Conservation (phyloP, 2,329 filamentous ascomycete species). For the Beauveria australis region DNA sequence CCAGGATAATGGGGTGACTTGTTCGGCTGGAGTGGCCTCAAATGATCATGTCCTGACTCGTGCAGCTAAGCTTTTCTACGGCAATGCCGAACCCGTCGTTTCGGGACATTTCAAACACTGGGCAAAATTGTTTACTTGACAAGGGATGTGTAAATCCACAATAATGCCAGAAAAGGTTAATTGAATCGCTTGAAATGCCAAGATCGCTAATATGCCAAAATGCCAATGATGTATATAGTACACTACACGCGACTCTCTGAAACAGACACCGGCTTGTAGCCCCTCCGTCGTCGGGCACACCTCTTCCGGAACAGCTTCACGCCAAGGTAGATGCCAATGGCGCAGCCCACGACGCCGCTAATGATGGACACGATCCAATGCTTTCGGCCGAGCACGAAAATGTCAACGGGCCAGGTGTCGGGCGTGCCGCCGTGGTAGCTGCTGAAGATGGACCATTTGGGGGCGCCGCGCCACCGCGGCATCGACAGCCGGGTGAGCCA, state of each 20-base stretch:
- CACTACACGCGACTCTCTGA: background rate
- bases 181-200: background rate
- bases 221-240: background rate
- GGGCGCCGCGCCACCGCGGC: constrained; percentile 9
- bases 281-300: background rate
- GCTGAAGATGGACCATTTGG: constrained; percentile 6
- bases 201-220: constrained; percentile 8
- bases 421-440: constrained; percentile 1
- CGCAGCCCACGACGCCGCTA: background rate
- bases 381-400: background rate
- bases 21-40: too few relatives aligned
- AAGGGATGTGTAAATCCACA: too few relatives aligned
- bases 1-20: too few relatives aligned
- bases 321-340: background rate
- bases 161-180: background rate
- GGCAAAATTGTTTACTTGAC: too few relatives aligned
- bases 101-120: too few relatives aligned
- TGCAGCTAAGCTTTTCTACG: too few relatives aligned
- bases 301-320: background rate
- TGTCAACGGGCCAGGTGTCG: background rate
- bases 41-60: too few relatives aligned
- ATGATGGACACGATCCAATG: background rate
- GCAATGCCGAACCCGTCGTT: too few relatives aligned
- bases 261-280: background rate
- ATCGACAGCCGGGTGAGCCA: constrained; percentile 7